These are phyloP conservation scores for Rubia balearica DNA, from an alignment of 305 asterid genomes.

Conservation along the genomic window DNA sequence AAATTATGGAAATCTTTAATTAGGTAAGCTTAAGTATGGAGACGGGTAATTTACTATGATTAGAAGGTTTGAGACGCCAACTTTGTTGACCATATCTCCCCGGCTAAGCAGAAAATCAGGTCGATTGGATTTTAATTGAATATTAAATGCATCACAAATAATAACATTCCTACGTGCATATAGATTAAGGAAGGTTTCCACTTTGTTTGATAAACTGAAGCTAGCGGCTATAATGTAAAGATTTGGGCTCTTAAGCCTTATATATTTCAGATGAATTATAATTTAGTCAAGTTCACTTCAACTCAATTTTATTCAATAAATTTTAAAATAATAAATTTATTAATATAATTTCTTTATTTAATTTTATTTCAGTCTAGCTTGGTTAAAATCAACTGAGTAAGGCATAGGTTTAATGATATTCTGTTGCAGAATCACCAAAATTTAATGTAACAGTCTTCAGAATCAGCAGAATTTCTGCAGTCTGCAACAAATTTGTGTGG, in stretches of 20 bases:
- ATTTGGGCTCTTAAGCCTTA: too few species aligned
- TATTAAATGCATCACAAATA: not conserved
- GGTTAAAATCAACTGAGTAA: too few species aligned
- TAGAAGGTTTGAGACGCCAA: constrained; percentile 10
- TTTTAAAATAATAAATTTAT: too few species aligned
- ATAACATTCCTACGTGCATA: not conserved
- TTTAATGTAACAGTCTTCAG: not conserved
- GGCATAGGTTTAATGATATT: too few species aligned
- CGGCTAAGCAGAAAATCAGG: constrained; percentile 6
- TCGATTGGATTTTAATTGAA: not conserved
- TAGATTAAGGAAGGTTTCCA: not conserved
- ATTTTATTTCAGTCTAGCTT: too few species aligned
- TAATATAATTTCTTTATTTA: too few species aligned
- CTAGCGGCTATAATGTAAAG: too few species aligned
- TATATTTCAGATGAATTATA: too few species aligned
- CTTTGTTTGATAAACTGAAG: too few species aligned
- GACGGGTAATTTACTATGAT: not conserved
- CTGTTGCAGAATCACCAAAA: not conserved
- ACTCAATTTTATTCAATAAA: too few species aligned
- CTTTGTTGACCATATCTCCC: constrained; percentile 14
- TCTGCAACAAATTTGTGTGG: not conserved
- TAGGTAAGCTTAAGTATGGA: constrained; percentile 13
- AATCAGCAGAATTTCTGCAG: not conserved
- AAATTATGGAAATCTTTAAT: constrained; percentile 6
- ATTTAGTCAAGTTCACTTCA: too few species aligned